Evolutionary conservation across 352 stramenopile species (phyloP).

Genomic region (Nothophytophthora sp.): DNA sequence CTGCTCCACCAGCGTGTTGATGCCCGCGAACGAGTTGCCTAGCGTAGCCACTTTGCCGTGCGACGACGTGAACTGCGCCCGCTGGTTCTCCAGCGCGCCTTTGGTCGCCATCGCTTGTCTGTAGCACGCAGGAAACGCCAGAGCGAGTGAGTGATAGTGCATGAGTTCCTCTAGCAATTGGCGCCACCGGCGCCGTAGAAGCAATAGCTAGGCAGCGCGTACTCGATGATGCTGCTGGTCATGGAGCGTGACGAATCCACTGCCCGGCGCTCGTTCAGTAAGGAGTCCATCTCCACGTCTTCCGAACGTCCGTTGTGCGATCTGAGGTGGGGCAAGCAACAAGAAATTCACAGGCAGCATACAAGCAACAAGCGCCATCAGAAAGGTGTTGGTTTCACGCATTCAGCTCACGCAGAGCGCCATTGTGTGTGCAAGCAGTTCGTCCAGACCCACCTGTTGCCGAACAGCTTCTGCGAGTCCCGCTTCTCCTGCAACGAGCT

Average conservation of each 20-base stretch:
- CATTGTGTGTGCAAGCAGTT: background rate
- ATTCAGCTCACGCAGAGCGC: background rate
- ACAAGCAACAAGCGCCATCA: background rate
- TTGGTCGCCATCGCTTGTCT: conserved; percentile 84
- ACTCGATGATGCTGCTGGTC: conserved; percentile 86
- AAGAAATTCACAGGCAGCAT: no score
- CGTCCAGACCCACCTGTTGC: conserved; percentile 56
- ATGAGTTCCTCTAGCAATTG: no score
- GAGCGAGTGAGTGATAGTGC: background rate
- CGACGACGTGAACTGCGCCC: conserved; percentile 84
- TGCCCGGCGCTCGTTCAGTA: conserved; percentile 78
- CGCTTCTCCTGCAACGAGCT: conserved; percentile 80
- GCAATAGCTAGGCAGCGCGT: background rate
- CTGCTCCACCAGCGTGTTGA: conserved; percentile 96
- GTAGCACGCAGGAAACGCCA: background rate
- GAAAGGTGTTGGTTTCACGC: background rate
- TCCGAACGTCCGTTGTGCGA: conserved; percentile 44
- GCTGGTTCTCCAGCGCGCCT: conserved; percentile 90
- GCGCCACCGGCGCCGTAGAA: background rate
- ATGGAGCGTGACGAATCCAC: conserved; percentile 84
- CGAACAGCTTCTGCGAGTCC: conserved; percentile 82
- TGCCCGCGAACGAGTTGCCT: conserved; percentile 91
- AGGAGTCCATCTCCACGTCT: conserved; percentile 73
- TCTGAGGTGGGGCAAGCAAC: conserved; percentile 22
- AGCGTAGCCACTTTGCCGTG: conserved; percentile 85